Conservation (phyloP, 1,284 basidiomycete species). For the Xerocomus nothofagi region DNA sequence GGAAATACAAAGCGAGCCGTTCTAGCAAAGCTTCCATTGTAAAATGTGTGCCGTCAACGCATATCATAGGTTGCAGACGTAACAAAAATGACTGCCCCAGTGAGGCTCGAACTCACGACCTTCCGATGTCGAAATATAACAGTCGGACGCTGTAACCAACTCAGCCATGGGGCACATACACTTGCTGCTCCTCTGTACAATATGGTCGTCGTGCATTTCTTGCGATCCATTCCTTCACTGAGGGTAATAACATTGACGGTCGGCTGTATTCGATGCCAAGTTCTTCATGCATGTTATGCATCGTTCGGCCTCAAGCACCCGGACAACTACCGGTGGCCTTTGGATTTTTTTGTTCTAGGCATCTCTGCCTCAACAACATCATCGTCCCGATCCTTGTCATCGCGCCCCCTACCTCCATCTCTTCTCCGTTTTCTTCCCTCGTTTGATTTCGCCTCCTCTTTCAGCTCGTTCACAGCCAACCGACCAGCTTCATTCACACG, state of each 20-base stretch:
- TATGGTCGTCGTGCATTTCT: not conserved
- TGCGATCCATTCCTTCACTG: no score
- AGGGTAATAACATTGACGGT: no score
- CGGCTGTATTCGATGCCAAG: not conserved
- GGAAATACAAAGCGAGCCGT: not conserved
- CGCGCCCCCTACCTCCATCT: constrained; percentile 49
- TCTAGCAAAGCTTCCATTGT: not conserved
- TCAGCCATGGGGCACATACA: constrained; percentile 69
- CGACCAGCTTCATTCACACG: constrained; percentile 89
- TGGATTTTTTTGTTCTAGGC: constrained; percentile 56
- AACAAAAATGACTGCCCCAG: constrained; percentile 50
- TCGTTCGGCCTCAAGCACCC: not conserved
- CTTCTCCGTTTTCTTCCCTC: constrained; percentile 59
- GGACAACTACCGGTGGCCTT: constrained; percentile 35
- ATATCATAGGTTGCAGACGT: no score
- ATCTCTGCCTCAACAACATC: constrained; percentile 83
- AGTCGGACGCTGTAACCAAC: constrained; percentile 84
- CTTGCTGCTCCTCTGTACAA: fast-evolving
- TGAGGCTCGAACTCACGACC: constrained; percentile 76
- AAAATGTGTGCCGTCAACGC: no score
- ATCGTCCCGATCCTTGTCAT: constrained; percentile 84
- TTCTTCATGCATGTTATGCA: not conserved
- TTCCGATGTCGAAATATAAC: constrained; percentile 60
- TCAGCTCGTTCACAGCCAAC: constrained; percentile 79
- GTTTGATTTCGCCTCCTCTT: constrained; percentile 57